A percentile compares a stretch with the other conserved stretches of the same genome.
These are phyloP conservation scores for Butyriboletus loyo DNA, from an alignment of 768 basidiomycete genomes.

Conservation along the genomic window DNA sequence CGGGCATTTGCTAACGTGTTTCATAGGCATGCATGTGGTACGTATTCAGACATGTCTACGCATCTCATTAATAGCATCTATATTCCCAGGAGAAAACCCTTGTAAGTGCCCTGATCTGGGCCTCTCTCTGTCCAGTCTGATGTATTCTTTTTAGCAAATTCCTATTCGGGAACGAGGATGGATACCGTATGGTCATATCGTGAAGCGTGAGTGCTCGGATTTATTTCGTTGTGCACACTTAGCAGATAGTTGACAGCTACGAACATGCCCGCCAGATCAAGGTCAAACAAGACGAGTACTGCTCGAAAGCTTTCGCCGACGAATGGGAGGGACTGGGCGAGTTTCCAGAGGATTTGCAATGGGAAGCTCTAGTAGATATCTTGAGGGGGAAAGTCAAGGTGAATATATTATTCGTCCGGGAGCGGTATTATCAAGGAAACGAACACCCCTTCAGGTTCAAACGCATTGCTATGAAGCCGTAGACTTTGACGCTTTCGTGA, in stretches of 20 bases:
- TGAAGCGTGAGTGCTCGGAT: conserved; percentile 36
- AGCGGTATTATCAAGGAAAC: not conserved
- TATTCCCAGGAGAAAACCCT: conserved; percentile 54
- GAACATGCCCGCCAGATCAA: conserved; percentile 64
- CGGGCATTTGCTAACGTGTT: conserved; percentile 2
- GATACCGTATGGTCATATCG: conserved; percentile 68
- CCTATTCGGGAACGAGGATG: conserved; percentile 52
- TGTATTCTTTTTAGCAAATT: conserved; percentile 5
- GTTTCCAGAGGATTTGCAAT: conserved; percentile 68
- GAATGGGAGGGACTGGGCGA: conserved; percentile 45
- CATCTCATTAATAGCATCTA: not conserved
- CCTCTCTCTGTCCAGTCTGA: not conserved
- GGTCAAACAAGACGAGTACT: conserved; percentile 66
- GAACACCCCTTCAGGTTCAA: conserved; percentile 34
- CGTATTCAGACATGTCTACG: conserved; percentile 27
- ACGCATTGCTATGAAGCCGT: conserved; percentile 61
- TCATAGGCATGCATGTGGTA: conserved; percentile 57
- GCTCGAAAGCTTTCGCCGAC: conserved; percentile 45
- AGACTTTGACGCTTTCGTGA: conserved; percentile 64
- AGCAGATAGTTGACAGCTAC: conserved; percentile 37
- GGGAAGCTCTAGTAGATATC: conserved; percentile 70
- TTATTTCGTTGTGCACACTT: not conserved
- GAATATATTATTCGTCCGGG: not conserved
- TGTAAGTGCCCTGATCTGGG: conserved; percentile 18
- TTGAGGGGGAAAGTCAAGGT: conserved; percentile 75